Base-by-base conservation (phyloP, 345 rosid species). In the Ricinus communis region DNA sequence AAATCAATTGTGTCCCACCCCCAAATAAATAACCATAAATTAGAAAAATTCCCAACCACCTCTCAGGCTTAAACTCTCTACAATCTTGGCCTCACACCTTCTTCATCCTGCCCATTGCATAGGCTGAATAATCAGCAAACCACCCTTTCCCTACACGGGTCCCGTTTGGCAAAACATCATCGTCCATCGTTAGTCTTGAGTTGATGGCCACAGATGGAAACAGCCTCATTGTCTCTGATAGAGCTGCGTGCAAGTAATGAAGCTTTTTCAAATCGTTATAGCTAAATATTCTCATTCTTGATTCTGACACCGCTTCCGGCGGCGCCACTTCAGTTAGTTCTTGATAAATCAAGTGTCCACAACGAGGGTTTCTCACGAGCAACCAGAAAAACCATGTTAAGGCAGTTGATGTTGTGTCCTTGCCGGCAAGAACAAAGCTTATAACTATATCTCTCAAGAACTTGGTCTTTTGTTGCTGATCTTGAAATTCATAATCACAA, bases 131-230 rank as follows among this genome's bases (percentile, higher is more conserved):
- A 31, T 77, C 87, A 40, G 87, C 87, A 2, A 81, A 84, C 94
- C 90, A 85, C 1, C 75, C 86, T 68, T 84, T 82, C 36, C 77
- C 80, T 18, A 90, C 77, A 36, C 22, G 69, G 25, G 89, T 87
- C 52, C 98, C 96, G 56, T 93, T 91, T 5, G 98, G 94, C 74
- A 85, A 74, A 7, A 88, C 74, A 55, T 78, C 91, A 43, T 88
- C 88, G 19, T 80, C 69, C 63, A 79, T 75, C 30, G 87, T 64
- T 54, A 78, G 61, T 75, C 80, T 81, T 24, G 93, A 68, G 40
- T 86, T 78, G n/a, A 88, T 79, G 1, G 90, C 83, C n/a, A 93
- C 88, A 0, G 96, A 93, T 0, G 98, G 93, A 80, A 84, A 93
- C 77, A 93, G 36, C 71, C 98, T 62, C 74, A 93, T 22, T 0